A percentile compares a stretch with the other conserved stretches of the same genome.
Conservation (phyloP, 257 asterid genomes). For the Solanum peruvianum region DNA sequence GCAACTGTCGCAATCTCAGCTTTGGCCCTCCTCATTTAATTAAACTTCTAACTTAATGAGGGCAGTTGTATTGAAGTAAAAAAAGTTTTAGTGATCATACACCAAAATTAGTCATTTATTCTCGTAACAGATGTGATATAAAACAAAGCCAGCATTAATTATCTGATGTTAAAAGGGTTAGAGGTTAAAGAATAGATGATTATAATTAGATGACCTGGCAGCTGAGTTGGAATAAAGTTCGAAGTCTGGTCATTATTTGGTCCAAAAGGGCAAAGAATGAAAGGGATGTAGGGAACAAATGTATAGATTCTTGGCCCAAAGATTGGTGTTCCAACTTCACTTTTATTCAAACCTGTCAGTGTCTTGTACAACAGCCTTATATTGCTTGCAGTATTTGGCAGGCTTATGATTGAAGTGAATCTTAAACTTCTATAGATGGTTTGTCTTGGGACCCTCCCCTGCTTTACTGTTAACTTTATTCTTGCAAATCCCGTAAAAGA, state of each 20-base stretch:
- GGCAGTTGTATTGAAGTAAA: background rate
- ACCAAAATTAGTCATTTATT: background rate
- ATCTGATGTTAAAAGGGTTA: background rate
- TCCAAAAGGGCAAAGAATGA: constrained; percentile 46
- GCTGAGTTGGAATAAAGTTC: background rate
- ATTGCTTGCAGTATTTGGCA: constrained; percentile 30
- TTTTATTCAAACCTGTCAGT: constrained; percentile 82
- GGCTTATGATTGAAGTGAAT: constrained; percentile 77
- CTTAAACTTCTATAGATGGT: constrained; percentile 37
- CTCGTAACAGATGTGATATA: background rate
- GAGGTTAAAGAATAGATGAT: background rate
- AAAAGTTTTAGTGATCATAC: background rate
- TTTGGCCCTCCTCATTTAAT: constrained; percentile 26
- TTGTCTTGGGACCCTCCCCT: constrained; percentile 20
- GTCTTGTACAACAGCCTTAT: constrained; percentile 77
- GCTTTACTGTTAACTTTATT: constrained; percentile 48
- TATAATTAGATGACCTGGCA: constrained; percentile 18
- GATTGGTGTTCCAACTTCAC: constrained; percentile 37
- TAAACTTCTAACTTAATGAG: background rate
- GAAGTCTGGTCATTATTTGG: constrained; percentile 21
- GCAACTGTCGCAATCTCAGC: constrained; percentile 41
- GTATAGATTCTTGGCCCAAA: constrained; percentile 77
- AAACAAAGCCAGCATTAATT: background rate
- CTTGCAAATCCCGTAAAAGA: constrained; percentile 29
- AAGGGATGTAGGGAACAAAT: constrained; percentile 40